phyloP scores from a whole-genome alignment of 2,329 filamentous ascomycete species.

The Ophiostoma piceae region DNA sequence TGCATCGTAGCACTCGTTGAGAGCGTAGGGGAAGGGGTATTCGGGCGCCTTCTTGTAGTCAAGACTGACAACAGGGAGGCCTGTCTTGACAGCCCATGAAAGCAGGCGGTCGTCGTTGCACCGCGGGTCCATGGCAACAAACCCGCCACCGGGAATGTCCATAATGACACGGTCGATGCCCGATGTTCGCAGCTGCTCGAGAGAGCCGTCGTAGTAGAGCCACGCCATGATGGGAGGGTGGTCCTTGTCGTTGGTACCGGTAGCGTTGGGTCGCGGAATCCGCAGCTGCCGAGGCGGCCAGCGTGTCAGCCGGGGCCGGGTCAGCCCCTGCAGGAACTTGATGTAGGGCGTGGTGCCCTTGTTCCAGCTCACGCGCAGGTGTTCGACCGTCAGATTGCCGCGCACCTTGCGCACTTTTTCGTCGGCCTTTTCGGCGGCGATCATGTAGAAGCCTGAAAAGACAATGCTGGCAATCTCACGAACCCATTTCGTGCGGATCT shows the following conservation, averaged over 20 bases:
- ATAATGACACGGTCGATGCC: slow-evolving; percentile 67
- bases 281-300: slow-evolving; percentile 78
- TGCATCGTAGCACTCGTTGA: slow-evolving; percentile 84
- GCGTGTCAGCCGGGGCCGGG: slow-evolving; percentile 72
- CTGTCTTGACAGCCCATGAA: slow-evolving; percentile 83
- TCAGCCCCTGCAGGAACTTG: slow-evolving; percentile 61
- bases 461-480: slow-evolving; percentile 76
- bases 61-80: slow-evolving; percentile 81
- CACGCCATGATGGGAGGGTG: slow-evolving; percentile 72
- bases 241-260: slow-evolving; percentile 67
- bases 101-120: slow-evolving; percentile 91
- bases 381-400: slow-evolving; percentile 80
- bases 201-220: slow-evolving; percentile 89
- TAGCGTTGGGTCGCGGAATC: slow-evolving; percentile 65
- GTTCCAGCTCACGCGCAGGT: slow-evolving; percentile 90
- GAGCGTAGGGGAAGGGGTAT: slow-evolving; percentile 74
- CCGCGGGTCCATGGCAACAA: slow-evolving; percentile 93
- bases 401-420: slow-evolving; percentile 93
- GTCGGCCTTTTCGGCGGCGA: slow-evolving; percentile 89
- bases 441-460: slow-evolving; percentile 85
- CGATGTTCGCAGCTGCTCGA: slow-evolving; percentile 57
- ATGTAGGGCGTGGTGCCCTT: slow-evolving; percentile 88
- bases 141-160: slow-evolving; percentile 90
- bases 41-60: slow-evolving; percentile 88
- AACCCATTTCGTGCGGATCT: slow-evolving; percentile 70